Base-by-base conservation (phyloP, 352 stramenopile genomes). In the Elongisporangium senticosum region DNA sequence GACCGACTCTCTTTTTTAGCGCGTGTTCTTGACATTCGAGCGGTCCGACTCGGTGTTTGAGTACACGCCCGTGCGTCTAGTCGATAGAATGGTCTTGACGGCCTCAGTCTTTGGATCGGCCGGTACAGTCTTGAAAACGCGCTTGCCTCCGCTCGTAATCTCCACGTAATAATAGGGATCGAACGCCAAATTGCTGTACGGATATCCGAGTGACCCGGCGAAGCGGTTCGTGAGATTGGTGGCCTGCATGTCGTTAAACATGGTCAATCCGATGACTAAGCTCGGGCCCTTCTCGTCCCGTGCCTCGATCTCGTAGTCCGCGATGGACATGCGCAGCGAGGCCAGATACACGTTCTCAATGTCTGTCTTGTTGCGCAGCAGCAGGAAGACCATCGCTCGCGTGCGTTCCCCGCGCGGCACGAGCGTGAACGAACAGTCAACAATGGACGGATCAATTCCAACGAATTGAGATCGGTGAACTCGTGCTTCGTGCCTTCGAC, bases 11-110 rank as follows among this genome's bases (percentile, higher is more conserved):
- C 75, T 21, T 4, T 55, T 60, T 68, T 70, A 82, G 4, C 72
- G 26, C n/a, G 67, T 39, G 7, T 76, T 69, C 13, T 74, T 74
- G 24, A 78, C 63, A 48, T 85, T 85, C 7, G 65, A 67, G 57
- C 82, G 75, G 50, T 82, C 69, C 2, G 68, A 74, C 24, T 71
- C 59, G 2, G 72, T 49, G 17, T 66, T 64, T 4, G 72, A 53
- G 58, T 73, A 86, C 53, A 80, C 80, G 0, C 75, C 75, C 1
- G 66, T 63, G 19, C 66, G 66, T 39, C 57, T 63, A 0, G 71
- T 56, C 21, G 72, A 78, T 6, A 64, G 56, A 15, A 83, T 43
- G 1, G 49, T 63, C 33, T 71, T 75, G 5, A 71, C 56, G 33
- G 33, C 11, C 33, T 43, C 33, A 2, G 33, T 43, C 33, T 43